Evolutionary conservation across 768 basidiomycete species (phyloP).

Genomic region (Hemileccinum rubropunctum): DNA sequence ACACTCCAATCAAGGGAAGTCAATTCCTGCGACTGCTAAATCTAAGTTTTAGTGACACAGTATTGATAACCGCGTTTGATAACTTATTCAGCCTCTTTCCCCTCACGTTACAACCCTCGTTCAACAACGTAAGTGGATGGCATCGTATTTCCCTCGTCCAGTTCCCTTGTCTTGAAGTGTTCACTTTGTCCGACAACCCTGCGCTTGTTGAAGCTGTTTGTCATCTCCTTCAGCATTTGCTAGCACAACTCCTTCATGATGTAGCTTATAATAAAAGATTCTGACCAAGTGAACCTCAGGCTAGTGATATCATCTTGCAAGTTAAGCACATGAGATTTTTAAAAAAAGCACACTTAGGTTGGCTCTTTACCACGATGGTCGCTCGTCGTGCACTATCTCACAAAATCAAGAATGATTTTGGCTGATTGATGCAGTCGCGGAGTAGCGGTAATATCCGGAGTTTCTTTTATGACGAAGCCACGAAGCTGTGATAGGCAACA

Average conservation of each 20-base stretch:
- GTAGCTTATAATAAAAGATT: too few species aligned
- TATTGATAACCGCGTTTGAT: background rate
- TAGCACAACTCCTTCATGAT: too few species aligned
- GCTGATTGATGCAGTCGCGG: slow-evolving; percentile 6
- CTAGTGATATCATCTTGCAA: too few species aligned
- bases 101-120: slow-evolving; percentile 2
- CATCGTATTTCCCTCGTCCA: background rate
- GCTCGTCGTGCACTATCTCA: too few species aligned
- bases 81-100: background rate
- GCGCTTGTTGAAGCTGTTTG: background rate
- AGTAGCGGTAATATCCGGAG: slow-evolving; percentile 10
- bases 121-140: slow-evolving; percentile 5
- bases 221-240: background rate
- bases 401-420: slow-evolving; percentile 10
- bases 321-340: too few species aligned
- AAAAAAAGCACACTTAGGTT: too few species aligned
- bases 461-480: slow-evolving; percentile 8
- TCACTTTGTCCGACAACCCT: slow-evolving; percentile 5
- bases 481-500: slow-evolving; percentile 25
- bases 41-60: slow-evolving; percentile 13
- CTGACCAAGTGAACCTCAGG: too few species aligned
- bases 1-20: slow-evolving; percentile 7
- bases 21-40: slow-evolving; percentile 8
- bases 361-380: too few species aligned
- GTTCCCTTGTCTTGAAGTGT: background rate